Evolutionary conservation across 257 asterid genomes (phyloP), one percentile per base, ranked within the genome.

Genomic region (Coffea eugenioides): DNA sequence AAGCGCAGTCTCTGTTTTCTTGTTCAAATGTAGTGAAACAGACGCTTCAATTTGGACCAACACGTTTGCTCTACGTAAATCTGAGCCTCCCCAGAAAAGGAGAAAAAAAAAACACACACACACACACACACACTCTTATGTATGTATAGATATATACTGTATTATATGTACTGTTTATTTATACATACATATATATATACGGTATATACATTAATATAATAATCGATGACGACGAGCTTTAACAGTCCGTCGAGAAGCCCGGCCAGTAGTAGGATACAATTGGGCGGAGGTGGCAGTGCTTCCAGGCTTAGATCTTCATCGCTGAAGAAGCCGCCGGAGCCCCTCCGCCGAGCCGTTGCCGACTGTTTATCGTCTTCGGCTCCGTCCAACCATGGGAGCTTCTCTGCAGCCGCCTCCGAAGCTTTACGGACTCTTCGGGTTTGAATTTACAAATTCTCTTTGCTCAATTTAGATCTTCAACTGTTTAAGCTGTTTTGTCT

Each of bases 351-450:
- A 49, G 97, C 98, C 34, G 97, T 96, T 71, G 97, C 98, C 27
- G 99, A 96, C 87, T 96, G 94, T 80, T 87, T 96, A 77, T 96
- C 99, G 69, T 88, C 96, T 66, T 89, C 99, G 27, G 86, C 94
- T 49, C 90, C 95, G 14, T 89, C 96, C 23, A 88, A 89, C 80
- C 93, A 88, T 34, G 87, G 88, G 23, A 84, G 77, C 36, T 71
- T 84, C 13, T 84, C 88, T 45, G 75, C 88, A 3, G 65, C 77
- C 49, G 81, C 87, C 20, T 75, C 91, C 36, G 99, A 95, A 81
- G 94, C 97, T 82, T 94, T 94, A 15, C 85, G 98, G 88, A 96
- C 96, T 71, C 89, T 96, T 83, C 91, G 98, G 97, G 99, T 96
- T 82, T 61, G 92, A 69, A 79, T 69, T 66, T 31, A 8, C 48